Conservation (phyloP, 176 grass and related monocot genomes). For the Bolboschoenus planiculmis region DNA sequence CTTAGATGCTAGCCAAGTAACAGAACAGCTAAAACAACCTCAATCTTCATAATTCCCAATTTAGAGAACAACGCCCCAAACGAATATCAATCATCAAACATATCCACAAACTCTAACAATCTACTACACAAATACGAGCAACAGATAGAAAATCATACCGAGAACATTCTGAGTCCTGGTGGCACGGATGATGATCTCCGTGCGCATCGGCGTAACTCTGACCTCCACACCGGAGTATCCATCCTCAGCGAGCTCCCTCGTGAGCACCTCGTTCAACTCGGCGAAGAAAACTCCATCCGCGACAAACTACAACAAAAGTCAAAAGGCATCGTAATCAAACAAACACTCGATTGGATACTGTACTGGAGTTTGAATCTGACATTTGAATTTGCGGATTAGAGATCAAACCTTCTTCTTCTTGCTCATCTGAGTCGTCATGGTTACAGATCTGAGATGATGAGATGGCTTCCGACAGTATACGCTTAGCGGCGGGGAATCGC, state of each 20-base stretch:
- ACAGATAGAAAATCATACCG: conserved; percentile 11
- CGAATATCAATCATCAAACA: background rate
- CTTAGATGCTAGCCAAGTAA: background rate
- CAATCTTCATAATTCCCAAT: background rate
- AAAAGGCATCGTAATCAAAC: conserved; percentile 23
- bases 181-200: conserved; percentile 76
- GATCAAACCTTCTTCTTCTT: conserved; percentile 82
- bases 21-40: background rate
- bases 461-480: background rate
- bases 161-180: conserved; percentile 82
- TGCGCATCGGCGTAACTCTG: conserved; percentile 69
- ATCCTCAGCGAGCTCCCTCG: conserved; percentile 70
- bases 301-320: conserved; percentile 39
- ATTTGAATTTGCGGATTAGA: background rate
- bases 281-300: conserved; percentile 78
- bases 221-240: conserved; percentile 80
- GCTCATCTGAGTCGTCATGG: conserved; percentile 84
- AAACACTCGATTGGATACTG: background rate
- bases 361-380: background rate
- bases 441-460: background rate
- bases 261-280: conserved; percentile 72
- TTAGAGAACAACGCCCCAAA: background rate
- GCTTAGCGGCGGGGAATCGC: background rate
- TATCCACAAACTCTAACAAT: background rate
- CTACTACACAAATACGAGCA: background rate